These are phyloP conservation scores for Metroxylon sagu DNA, from an alignment of 176 grass and related monocot genomes.

Conservation along the genomic window DNA sequence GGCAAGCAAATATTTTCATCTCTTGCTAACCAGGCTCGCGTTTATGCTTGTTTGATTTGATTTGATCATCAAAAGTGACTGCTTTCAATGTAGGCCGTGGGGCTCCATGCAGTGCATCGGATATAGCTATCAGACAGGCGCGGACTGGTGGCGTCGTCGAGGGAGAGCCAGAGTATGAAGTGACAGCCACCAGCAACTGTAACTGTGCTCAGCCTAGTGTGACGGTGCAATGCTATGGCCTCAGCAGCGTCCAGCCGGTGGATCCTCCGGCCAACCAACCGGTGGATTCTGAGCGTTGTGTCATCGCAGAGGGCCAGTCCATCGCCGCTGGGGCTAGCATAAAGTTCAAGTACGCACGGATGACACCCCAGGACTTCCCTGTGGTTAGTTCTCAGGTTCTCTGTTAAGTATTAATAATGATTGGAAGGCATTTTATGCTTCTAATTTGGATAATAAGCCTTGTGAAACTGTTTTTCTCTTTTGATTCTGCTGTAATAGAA, in stretches of 20 bases:
- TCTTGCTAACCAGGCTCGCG: no score
- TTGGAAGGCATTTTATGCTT: no score
- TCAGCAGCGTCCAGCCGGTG: slow-evolving; percentile 30
- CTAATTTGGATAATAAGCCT: no score
- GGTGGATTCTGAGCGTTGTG: slow-evolving; percentile 13
- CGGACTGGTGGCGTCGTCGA: slow-evolving; percentile 12
- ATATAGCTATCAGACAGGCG: slow-evolving; percentile 22
- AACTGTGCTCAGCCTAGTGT: slow-evolving; percentile 24
- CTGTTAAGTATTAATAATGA: neutral
- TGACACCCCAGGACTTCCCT: neutral
- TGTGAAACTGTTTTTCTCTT: no score
- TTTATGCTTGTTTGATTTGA: no score
- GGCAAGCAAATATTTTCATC: no score
- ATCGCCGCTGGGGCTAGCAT: neutral
- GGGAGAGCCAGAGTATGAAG: slow-evolving; percentile 37
- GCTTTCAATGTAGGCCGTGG: neutral
- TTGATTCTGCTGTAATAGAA: no score
- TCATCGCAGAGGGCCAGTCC: neutral
- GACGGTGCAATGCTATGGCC: slow-evolving; percentile 29
- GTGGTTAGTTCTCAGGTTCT: slow-evolving; percentile 5
- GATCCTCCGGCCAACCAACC: slow-evolving; percentile 1
- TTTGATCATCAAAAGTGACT: no score
- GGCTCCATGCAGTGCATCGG: slow-evolving; percentile 13
- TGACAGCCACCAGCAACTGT: slow-evolving; percentile 27
- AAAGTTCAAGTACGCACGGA: slow-evolving; percentile 12